These are phyloP conservation scores for Auricularia sp. DNA, from an alignment of 768 basidiomycete species.

Conservation along the genomic window DNA sequence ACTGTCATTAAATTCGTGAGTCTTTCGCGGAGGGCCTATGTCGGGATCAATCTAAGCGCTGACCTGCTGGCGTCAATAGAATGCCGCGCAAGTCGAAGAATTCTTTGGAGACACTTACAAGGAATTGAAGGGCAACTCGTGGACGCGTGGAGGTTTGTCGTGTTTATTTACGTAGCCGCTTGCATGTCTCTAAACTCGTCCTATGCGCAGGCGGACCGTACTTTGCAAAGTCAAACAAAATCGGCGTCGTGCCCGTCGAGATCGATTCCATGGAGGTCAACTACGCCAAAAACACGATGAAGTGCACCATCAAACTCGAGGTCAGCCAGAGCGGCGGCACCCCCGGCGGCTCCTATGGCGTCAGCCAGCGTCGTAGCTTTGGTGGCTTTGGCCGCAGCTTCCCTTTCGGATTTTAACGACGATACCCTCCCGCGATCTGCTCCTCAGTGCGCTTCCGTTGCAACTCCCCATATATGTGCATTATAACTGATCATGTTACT, in stretches of 20 bases:
- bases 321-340: slow-evolving; percentile 10
- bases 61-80: slow-evolving; percentile 9
- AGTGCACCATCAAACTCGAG: slow-evolving; percentile 33
- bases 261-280: slow-evolving; percentile 26
- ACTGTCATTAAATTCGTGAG: slow-evolving; percentile 32
- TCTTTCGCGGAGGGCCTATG: not conserved
- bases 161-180: slow-evolving; percentile 9
- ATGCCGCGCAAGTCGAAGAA: slow-evolving; percentile 14
- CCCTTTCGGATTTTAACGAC: too few species aligned
- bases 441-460: too few species aligned
- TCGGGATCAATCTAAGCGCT: too few species aligned
- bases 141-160: slow-evolving; percentile 25
- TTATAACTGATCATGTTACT: too few species aligned
- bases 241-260: slow-evolving; percentile 24
- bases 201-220: slow-evolving; percentile 18
- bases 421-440: too few species aligned
- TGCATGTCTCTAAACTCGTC: slow-evolving; percentile 3
- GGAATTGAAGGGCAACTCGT: slow-evolving; percentile 27
- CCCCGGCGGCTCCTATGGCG: too few species aligned
- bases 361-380: too few species aligned
- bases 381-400: too few species aligned
- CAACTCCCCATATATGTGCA: too few species aligned
- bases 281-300: slow-evolving; percentile 33
- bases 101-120: slow-evolving; percentile 30
- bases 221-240: slow-evolving; percentile 26